Evolutionary conservation across 345 rosid species (phyloP).

Genomic region (Gossypium rotundifolium): DNA sequence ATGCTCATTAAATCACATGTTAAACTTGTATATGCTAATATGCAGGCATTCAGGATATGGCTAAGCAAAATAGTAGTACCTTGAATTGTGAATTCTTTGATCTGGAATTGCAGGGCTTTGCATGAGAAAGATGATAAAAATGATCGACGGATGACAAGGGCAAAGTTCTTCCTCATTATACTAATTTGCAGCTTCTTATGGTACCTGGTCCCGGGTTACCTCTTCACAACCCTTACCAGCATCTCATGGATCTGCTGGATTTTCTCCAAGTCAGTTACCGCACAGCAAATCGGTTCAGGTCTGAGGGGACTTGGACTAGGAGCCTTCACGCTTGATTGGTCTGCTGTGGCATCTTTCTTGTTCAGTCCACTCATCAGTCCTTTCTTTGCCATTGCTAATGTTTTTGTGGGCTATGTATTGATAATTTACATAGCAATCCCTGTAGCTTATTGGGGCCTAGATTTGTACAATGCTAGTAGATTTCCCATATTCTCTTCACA

Average conservation of each 20-base stretch:
- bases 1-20: neutral
- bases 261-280: slow-evolving; percentile 68
- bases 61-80: neutral
- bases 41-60: no score
- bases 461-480: slow-evolving; percentile 45
- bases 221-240: slow-evolving; percentile 69
- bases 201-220: slow-evolving; percentile 73
- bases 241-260: slow-evolving; percentile 91
- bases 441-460: slow-evolving; percentile 65
- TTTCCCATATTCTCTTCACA: slow-evolving; percentile 85
- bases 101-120: slow-evolving; percentile 52
- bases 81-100: neutral
- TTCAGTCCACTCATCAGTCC: slow-evolving; percentile 79
- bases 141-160: slow-evolving; percentile 53
- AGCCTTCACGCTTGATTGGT: slow-evolving; percentile 81
- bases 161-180: slow-evolving; percentile 80
- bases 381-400: slow-evolving; percentile 77
- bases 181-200: slow-evolving; percentile 66
- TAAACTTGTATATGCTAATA: neutral
- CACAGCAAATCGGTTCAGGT: slow-evolving; percentile 88
- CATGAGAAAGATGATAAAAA: slow-evolving; percentile 87
- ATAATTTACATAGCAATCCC: slow-evolving; percentile 61
- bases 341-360: slow-evolving; percentile 71
- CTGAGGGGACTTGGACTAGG: slow-evolving; percentile 81
- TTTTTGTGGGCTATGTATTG: slow-evolving; percentile 50